Base-by-base conservation (phyloP, 2,329 filamentous ascomycete species). In the Cylindrodendrum hubeiense region DNA sequence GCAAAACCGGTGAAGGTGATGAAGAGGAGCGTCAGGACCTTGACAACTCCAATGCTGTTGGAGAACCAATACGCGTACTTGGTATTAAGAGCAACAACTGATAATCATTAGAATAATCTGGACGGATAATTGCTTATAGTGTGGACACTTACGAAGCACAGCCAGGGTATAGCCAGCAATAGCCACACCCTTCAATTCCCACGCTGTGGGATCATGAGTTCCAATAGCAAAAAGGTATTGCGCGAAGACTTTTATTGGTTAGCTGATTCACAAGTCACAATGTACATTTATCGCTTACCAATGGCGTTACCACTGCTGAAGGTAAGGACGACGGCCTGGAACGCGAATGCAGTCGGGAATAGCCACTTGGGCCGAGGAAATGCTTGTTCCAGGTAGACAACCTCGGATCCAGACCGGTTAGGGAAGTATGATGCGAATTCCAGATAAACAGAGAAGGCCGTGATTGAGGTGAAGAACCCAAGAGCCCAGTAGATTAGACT, bases 351-450 rank as follows among this genome's bases (percentile, higher is more conserved):
- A 0, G 87, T 87, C 0, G 89, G 88, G 58, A 92, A 87, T 54
- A 92, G 83, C 74, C 87, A 90, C 56, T 81, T 85, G 0, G 90
- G 90, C 2, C 87, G 82, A 1, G 89, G 89, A 68, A 86, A 92
- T 0, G 89, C 87, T 73, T 92, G 90, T 70, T 92, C 90, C 1
- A 92, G 82, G 67, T 91, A 92, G 1, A 90, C 89, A 1, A 90
- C 89, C 72, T 92, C 88, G 1, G 86, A 85, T 0, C 90, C 90
- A 5, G 87, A 90, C 10, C 90, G 85, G 74, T 86, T 91, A 1
- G 90, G 89, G 66, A 91, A 92, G 69, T 89, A 91, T 0, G 86
- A 83, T 0, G 88, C 85, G 24, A 87, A 86, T 71, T 92, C 90
- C 22, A 91, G 84, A 67, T 91, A 91, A 0, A 90, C 85, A 0